phyloP scores from a whole-genome alignment of 2,329 filamentous ascomycete genomes.

The Colletotrichum musae region DNA sequence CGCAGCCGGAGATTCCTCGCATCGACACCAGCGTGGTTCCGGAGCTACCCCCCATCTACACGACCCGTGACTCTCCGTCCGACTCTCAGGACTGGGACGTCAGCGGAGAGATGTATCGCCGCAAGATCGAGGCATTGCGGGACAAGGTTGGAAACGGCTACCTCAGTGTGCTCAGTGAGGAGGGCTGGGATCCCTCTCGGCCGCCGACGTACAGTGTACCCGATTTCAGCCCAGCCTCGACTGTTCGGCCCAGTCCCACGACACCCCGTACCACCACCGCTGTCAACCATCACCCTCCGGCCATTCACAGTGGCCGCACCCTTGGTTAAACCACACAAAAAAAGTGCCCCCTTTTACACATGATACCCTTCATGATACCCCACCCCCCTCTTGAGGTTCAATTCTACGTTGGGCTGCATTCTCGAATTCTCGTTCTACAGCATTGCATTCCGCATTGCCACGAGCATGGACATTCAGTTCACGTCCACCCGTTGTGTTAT shows the following conservation, averaged over 20 bases:
- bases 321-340: constrained; percentile 56
- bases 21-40: constrained; percentile 55
- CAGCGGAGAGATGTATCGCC: constrained; percentile 84
- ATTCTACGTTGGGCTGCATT: constrained; percentile 40
- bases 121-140: constrained; percentile 88
- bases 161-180: constrained; percentile 87
- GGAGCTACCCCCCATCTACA: constrained; percentile 50
- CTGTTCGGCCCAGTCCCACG: constrained; percentile 54
- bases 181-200: constrained; percentile 70
- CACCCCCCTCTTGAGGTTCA: constrained; percentile 37
- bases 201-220: constrained; percentile 55
- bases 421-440: constrained; percentile 30
- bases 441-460: constrained; percentile 38
- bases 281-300: constrained; percentile 51
- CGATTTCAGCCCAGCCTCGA: constrained; percentile 54
- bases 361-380: constrained; percentile 47
- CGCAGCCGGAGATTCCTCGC: constrained; percentile 53
- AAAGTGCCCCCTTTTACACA: constrained; percentile 32
- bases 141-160: constrained; percentile 90
- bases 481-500: constrained; percentile 38
- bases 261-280: constrained; percentile 53
- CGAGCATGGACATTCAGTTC: constrained; percentile 35
- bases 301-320: constrained; percentile 68
- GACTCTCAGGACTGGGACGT: constrained; percentile 72
- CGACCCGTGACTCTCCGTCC: constrained; percentile 49